Evolutionary conservation across 2,329 filamentous ascomycete species (phyloP), one percentile per base, ranked within the genome.

Genomic region (Zalaria sp.): DNA sequence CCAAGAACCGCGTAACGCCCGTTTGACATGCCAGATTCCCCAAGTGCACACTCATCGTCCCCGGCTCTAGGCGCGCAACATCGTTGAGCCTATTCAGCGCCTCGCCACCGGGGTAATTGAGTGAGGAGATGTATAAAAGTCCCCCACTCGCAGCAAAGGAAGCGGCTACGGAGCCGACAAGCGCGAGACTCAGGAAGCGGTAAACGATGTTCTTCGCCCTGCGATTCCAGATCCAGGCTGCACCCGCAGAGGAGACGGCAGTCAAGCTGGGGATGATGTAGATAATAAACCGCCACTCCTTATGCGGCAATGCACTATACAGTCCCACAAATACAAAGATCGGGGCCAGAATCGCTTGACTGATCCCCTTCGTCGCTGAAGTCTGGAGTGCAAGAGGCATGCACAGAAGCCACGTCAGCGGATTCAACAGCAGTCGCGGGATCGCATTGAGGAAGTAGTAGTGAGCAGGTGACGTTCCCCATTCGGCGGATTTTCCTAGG

Each of bases 261-360:
- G 88, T 94, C 27, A 96, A 66, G 0, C 81, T 71, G 0, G 91
- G 91, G 25, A 93, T 71, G 40, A 77, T 72, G 63, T 96, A 96
- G 53, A 96, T 78, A 51, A 98, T 80, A 67, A 98, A 98, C 11
- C 91, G 83, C 58, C 87, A 83, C 64, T 98, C 91, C 59, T 98
- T 98, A 66, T 98, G 91, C 0, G 89, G 88, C 47, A 94, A 82
- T 39, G 86, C 53, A 48, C 86, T 94, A 67, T 94, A 96, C 35
- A 93, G 60, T 4, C 72, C 72, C 18, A 93, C 69, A 59, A 88
- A 98, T 27, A 73, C 60, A 2, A 93, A 49, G 6, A 75, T 72
- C 0, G 91, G 87, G 2, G 80, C 51, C 3, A 83, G 52, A 5
- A 78, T 61, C 34, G 69, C 67, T 0, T 84, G 46, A 41, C 62